Conservation (phyloP, 805 yeast species). For the Schwanniomyces sp. region DNA sequence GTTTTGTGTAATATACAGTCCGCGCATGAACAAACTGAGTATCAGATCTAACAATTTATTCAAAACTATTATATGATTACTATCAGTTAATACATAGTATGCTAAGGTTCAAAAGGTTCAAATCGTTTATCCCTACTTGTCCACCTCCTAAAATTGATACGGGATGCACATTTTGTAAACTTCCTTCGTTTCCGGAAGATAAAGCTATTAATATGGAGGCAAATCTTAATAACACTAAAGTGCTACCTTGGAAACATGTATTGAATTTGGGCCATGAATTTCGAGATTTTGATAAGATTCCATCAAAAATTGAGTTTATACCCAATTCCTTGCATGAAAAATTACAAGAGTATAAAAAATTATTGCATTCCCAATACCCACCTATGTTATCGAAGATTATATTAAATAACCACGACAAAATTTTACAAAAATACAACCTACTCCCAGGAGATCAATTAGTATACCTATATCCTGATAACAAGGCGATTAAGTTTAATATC, state of each 20-base stretch:
- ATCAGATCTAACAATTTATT: neutral
- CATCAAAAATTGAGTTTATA: constrained; percentile 49
- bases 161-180: constrained; percentile 59
- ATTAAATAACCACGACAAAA: constrained; percentile 14
- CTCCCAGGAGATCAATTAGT: constrained; percentile 25
- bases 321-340: constrained; percentile 46
- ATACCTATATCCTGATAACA: constrained; percentile 56
- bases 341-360: constrained; percentile 26
- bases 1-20: neutral
- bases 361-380: constrained; percentile 47
- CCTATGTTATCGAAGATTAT: constrained; percentile 49
- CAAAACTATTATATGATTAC: no score
- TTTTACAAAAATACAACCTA: constrained; percentile 5
- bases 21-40: neutral
- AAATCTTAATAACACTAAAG: constrained; percentile 48
- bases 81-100: neutral
- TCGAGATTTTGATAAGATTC: constrained; percentile 40
- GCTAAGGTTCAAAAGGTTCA: constrained; percentile 2
- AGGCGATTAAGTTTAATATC: constrained; percentile 35
- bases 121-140: constrained; percentile 26
- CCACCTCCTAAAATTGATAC: constrained; percentile 56
- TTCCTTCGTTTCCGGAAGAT: constrained; percentile 38
- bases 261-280: constrained; percentile 49
- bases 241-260: constrained; percentile 55
- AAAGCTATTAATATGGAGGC: constrained; percentile 40